These are phyloP conservation scores for Candida coquimbonensis DNA, from an alignment of 805 yeast genomes.

Conservation along the genomic window DNA sequence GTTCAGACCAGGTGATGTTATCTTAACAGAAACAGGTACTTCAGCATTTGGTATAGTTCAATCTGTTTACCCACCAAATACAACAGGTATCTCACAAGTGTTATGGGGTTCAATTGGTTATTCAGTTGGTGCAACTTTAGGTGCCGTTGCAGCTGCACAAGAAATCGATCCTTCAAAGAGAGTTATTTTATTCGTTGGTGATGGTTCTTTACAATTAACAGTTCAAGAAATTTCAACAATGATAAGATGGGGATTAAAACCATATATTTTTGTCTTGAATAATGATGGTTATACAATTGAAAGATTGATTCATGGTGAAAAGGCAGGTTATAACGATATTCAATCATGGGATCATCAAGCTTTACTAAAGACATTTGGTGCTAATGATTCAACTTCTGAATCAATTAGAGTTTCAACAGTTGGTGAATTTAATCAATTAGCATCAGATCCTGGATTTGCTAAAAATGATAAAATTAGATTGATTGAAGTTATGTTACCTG, in stretches of 20 bases:
- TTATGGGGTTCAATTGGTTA: constrained; percentile 75
- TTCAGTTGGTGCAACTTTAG: constrained; percentile 13
- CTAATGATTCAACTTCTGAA: constrained; percentile 39
- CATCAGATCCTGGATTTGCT: constrained; percentile 40
- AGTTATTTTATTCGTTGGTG: constrained; percentile 65
- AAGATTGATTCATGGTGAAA: constrained; percentile 64
- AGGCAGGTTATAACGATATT: constrained; percentile 57
- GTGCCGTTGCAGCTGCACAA: constrained; percentile 20
- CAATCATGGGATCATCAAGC: constrained; percentile 63
- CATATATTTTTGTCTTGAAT: constrained; percentile 63
- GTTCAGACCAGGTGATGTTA: constrained; percentile 59
- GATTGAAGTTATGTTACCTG: constrained; percentile 61
- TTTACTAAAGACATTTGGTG: constrained; percentile 44
- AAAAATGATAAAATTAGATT: constrained; percentile 54
- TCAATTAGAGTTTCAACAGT: constrained; percentile 45
- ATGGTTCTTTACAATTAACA: constrained; percentile 69
- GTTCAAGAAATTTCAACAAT: constrained; percentile 68
- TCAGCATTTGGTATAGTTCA: constrained; percentile 67
- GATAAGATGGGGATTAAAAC: constrained; percentile 59
- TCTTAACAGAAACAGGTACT: constrained; percentile 70
- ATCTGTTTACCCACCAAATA: constrained; percentile 55
- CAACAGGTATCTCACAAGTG: constrained; percentile 65
- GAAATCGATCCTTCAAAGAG: constrained; percentile 55
- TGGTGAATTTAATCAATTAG: constrained; percentile 51
- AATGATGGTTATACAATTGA: constrained; percentile 73